phyloP scores from a whole-genome alignment of 1,139 yeast genomes.

The Diutina catenulata region DNA sequence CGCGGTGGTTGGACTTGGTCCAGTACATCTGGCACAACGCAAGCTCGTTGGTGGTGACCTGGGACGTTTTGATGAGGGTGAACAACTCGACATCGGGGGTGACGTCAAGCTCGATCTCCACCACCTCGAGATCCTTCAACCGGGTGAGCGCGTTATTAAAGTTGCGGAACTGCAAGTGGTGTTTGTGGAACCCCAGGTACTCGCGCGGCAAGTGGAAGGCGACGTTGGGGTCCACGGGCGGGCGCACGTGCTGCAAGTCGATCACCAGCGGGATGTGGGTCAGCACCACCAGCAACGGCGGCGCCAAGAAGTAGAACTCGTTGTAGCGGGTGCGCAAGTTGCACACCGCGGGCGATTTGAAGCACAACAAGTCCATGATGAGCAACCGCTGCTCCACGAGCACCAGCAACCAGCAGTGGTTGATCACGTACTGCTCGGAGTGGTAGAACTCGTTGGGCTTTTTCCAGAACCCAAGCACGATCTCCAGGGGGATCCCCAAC shows the following conservation, averaged over 20 bases:
- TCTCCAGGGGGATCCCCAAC: conserved; percentile 60
- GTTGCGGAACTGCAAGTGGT: conserved; percentile 46
- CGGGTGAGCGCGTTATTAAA: conserved; percentile 71
- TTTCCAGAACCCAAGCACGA: conserved; percentile 76
- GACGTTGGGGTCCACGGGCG: conserved; percentile 68
- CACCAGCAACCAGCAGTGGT: conserved; percentile 86
- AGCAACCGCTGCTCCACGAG: conserved; percentile 58
- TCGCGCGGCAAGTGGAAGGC: conserved; percentile 77
- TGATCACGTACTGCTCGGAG: conserved; percentile 44
- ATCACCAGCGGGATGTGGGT: conserved; percentile 79
- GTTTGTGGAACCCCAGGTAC: conserved; percentile 66
- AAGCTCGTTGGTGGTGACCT: conserved; percentile 37
- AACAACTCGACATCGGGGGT: conserved; percentile 62
- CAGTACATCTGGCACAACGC: conserved; percentile 71
- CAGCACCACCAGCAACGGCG: conserved; percentile 64
- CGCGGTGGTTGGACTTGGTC: conserved; percentile 45
- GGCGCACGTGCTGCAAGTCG: conserved; percentile 74
- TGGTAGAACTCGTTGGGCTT: conserved; percentile 53
- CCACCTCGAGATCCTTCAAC: conserved; percentile 61
- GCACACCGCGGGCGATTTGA: conserved; percentile 25
- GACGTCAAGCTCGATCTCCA: conserved; percentile 63
- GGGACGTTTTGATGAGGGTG: conserved; percentile 40
- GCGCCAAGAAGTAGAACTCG: conserved; percentile 64
- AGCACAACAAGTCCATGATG: conserved; percentile 47
- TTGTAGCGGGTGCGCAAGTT: conserved; percentile 22